phyloP scores from a whole-genome alignment of 139 green algal genomes.

The Micractinium sp. region DNA sequence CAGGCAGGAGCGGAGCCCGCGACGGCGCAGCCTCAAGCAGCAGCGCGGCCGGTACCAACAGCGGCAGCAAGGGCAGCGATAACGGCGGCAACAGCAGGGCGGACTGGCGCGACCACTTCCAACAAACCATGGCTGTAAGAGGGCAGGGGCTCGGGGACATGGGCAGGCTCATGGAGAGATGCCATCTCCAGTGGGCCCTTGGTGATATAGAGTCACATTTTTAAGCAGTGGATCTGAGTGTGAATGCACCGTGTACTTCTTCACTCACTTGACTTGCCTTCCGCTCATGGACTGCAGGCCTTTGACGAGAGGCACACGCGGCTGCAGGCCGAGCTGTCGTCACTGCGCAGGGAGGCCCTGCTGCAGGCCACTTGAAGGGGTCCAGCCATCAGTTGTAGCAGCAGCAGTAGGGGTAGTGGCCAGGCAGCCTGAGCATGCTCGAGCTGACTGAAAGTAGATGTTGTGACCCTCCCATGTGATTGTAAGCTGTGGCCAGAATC shows the following conservation, averaged over 20 bases:
- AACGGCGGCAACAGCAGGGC: not conserved
- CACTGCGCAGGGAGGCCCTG: conserved; percentile 8
- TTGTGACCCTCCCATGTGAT: not conserved
- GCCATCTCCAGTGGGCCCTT: too few species aligned
- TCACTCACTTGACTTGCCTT: too few species aligned
- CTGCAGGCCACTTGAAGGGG: too few species aligned
- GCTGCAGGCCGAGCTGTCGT: conserved; percentile 5
- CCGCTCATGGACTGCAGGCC: not conserved
- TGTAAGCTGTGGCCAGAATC: too few species aligned
- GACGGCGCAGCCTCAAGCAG: not conserved
- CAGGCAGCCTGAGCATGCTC: not conserved
- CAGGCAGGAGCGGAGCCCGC: too few species aligned
- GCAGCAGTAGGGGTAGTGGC: not conserved
- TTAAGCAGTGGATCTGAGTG: too few species aligned
- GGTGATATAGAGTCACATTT: too few species aligned
- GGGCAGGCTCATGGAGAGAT: too few species aligned
- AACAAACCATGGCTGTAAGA: not conserved
- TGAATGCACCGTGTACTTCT: too few species aligned
- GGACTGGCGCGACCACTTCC: conserved; percentile 18
- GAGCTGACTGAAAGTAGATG: not conserved
- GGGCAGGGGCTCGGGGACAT: too few species aligned
- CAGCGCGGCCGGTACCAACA: not conserved
- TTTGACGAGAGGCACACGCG: conserved; percentile 17
- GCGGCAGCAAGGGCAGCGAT: not conserved
- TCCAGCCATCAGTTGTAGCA: not conserved